phyloP scores from a whole-genome alignment of 176 grass and related monocot genomes.

The Lolium multiflorum region DNA sequence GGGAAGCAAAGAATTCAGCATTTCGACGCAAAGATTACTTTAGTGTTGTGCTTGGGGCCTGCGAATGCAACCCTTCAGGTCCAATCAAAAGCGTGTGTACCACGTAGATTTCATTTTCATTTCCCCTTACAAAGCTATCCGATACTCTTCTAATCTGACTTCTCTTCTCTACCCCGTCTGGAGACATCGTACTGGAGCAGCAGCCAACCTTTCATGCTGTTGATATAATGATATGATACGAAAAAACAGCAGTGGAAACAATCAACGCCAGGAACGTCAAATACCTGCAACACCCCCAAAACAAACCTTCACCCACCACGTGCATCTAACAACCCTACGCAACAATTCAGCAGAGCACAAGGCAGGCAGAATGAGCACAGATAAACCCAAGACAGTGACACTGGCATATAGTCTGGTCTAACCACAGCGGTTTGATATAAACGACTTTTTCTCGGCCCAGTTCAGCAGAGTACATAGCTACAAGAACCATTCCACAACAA shows the following conservation, averaged over 20 bases:
- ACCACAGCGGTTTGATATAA: slow-evolving; percentile 12
- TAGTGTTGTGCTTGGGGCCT: neutral
- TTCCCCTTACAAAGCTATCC: neutral
- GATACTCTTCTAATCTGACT: neutral
- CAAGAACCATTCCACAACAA: slow-evolving; percentile 38
- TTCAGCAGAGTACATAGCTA: slow-evolving; percentile 38
- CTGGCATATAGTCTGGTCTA: slow-evolving; percentile 13
- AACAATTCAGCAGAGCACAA: neutral
- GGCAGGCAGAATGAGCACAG: neutral
- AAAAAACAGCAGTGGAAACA: neutral
- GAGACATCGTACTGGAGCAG: neutral
- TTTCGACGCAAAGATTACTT: neutral
- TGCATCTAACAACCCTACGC: neutral
- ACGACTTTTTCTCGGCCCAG: slow-evolving; percentile 13
- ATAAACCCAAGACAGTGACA: neutral
- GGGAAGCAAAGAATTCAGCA: neutral
- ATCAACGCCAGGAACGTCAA: neutral
- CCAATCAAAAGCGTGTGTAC: neutral
- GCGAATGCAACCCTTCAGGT: neutral
- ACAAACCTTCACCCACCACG: neutral
- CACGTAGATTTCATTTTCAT: neutral
- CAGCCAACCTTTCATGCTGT: neutral
- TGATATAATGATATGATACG: no score
- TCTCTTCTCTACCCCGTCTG: neutral
- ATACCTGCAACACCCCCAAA: neutral